A percentile compares a stretch with the other conserved stretches of the same genome.
Evolutionary conservation across 1,284 basidiomycete genomes (phyloP).

Genomic region (Porodaedalea pini): DNA sequence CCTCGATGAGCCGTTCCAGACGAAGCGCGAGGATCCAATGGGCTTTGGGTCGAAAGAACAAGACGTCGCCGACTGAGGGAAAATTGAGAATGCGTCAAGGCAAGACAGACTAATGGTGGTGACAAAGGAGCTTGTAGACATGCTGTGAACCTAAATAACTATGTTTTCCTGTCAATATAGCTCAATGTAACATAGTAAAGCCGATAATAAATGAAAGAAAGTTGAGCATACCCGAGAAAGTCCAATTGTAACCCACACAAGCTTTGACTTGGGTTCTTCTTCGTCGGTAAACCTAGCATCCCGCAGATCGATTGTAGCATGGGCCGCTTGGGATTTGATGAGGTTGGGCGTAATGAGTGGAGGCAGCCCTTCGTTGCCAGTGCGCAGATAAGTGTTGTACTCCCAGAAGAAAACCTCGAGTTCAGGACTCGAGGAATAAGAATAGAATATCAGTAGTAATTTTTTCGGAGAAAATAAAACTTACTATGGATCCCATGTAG

Average conservation of each 20-base stretch:
- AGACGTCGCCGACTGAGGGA: too few relatives aligned
- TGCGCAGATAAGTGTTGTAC: neutral
- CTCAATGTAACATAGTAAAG: too few relatives aligned
- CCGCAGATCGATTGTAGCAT: neutral
- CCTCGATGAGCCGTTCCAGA: neutral
- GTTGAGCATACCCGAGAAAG: neutral
- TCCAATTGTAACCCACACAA: constrained; percentile 4
- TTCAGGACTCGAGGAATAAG: constrained; percentile 2
- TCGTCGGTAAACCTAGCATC: neutral
- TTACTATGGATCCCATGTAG: constrained; percentile 13
- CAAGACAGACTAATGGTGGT: too few relatives aligned
- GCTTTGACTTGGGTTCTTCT: neutral
- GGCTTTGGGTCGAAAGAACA: constrained; percentile 10
- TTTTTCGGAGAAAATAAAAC: neutral
- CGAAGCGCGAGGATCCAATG: neutral
- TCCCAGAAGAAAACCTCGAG: constrained; percentile 12
- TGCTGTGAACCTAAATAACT: too few relatives aligned
- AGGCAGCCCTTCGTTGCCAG: neutral
- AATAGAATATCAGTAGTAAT: too few relatives aligned
- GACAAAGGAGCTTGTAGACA: too few relatives aligned
- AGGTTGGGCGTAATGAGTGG: neutral
- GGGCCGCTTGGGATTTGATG: constrained; percentile 7
- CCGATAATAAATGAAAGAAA: too few relatives aligned
- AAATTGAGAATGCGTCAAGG: too few relatives aligned
- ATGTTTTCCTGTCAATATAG: neutral